Evolutionary conservation across 306 rosid genomes (phyloP).

Genomic region (Spatholobus suberectus): DNA sequence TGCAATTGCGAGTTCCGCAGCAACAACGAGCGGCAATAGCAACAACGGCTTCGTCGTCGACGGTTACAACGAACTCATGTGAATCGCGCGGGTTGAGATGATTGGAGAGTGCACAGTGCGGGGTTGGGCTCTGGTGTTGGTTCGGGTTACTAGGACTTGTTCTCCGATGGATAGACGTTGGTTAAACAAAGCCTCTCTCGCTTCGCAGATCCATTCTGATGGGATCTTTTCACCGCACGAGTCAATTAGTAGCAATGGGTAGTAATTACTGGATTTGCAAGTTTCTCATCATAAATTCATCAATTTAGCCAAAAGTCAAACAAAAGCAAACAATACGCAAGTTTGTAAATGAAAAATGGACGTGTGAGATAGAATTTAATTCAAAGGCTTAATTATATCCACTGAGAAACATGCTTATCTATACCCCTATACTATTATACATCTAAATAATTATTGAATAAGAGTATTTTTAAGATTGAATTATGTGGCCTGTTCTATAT

Average conservation of each 20-base stretch:
- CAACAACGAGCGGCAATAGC: neutral
- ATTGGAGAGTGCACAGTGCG: neutral
- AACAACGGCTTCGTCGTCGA: neutral
- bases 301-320: neutral
- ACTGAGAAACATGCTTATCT: neutral
- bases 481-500: no score
- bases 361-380: neutral
- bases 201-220: constrained; percentile 26
- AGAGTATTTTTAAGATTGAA: no score
- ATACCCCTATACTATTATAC: no score
- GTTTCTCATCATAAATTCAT: constrained; percentile 13
- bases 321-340: no score
- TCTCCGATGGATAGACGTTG: neutral
- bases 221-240: constrained; percentile 26
- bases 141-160: neutral
- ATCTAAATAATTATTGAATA: no score
- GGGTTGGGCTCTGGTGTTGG: no score
- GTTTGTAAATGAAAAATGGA: neutral
- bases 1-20: neutral
- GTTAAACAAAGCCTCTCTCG: neutral
- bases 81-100: neutral
- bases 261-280: constrained; percentile 10
- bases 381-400: neutral
- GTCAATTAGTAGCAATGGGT: neutral
- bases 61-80: neutral